These are phyloP conservation scores for Rhodotorula graminis DNA, from an alignment of 768 basidiomycete genomes.

Conservation along the genomic window DNA sequence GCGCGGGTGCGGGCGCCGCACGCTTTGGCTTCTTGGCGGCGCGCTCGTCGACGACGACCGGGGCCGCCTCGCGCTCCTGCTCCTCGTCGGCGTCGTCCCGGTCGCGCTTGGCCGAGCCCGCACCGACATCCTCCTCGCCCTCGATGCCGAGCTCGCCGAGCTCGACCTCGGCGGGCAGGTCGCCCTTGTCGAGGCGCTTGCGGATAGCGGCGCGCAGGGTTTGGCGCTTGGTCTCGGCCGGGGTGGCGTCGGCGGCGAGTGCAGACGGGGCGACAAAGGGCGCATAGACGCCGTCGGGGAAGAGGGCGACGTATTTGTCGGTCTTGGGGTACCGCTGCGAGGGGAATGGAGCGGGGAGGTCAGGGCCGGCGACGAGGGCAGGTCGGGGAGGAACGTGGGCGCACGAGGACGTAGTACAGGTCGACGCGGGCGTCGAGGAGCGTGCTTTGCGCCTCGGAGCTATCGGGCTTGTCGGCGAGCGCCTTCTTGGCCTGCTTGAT, in stretches of 20 bases:
- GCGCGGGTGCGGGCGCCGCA: background rate
- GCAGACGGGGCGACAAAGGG: background rate
- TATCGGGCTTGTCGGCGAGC: constrained; percentile 43
- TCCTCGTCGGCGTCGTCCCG: constrained; percentile 36
- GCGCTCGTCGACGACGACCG: background rate
- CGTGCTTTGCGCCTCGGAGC: constrained; percentile 44
- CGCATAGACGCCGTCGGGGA: constrained; percentile 52
- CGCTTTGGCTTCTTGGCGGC: constrained; percentile 15
- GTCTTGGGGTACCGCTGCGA: constrained; percentile 73
- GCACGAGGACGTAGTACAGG: constrained; percentile 83
- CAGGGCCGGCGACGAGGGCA: background rate
- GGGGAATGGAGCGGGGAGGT: too few species aligned
- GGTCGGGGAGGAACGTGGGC: background rate
- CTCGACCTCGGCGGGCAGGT: constrained; percentile 62
- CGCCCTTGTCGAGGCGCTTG: constrained; percentile 58
- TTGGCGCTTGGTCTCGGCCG: constrained; percentile 39
- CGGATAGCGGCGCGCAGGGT: constrained; percentile 58
- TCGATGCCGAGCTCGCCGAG: constrained; percentile 46
- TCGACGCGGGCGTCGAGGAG: constrained; percentile 71
- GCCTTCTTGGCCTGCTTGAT: constrained; percentile 64
- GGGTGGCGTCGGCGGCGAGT: constrained; percentile 52
- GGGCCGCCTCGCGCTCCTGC: background rate
- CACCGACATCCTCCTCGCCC: constrained; percentile 45
- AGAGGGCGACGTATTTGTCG: constrained; percentile 84
- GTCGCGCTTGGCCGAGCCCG: constrained; percentile 45